Base-by-base conservation (phyloP, 2,329 filamentous ascomycete species). In the Aureobasidium sp. region DNA sequence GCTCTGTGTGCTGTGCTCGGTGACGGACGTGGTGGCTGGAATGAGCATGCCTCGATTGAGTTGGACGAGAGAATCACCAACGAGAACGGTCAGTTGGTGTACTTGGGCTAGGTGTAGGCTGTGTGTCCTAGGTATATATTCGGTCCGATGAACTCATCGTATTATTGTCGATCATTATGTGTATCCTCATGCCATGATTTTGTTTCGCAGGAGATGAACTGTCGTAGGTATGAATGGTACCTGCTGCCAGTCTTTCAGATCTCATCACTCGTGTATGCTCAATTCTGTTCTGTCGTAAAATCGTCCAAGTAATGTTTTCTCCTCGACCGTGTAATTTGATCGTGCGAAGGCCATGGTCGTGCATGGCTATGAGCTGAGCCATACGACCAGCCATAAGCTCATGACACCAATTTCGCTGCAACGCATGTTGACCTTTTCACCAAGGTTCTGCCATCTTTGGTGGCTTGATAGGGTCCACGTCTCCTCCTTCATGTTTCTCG, bases 41-140 rank as follows among this genome's bases (percentile, higher is more conserved):
- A 67, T 21, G 61, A 65, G 42, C 57, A 60, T 51, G 69, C 70
- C 59, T 65, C 64, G 42, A 61, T 76, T 25, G 65, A 69, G 30
- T 63, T 77, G 65, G 71, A 76, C 66, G 74, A 77, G 65, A 66
- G 70, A 47, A 75, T 77, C 47, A 68, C 70, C 30, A 76, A 76
- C 63, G 67, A 72, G 21, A 66, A 76, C 61, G 74, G 74, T 4
- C 65, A 70, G 42, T 64, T 77, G 67, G 65, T 67, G 27, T 68
- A 72, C 63, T 61, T 73, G 45, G 48, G 41, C 4, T 60, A 34
- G 48, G 25, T 41, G 21, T 47, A 4, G 27, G 27, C 3, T 44
- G 25, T 32, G 16, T 44, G 32, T 6, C 51, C 37, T 44, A 34
- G 7, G 39, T 29, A 25, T 34, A 6, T 16, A 1, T 5, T 16